Percentiles rank a stretch among this genome's conserved stretches.
phyloP scores from a whole-genome alignment of 495 filamentous ascomycete species.

The Annulohypoxylon bovei region DNA sequence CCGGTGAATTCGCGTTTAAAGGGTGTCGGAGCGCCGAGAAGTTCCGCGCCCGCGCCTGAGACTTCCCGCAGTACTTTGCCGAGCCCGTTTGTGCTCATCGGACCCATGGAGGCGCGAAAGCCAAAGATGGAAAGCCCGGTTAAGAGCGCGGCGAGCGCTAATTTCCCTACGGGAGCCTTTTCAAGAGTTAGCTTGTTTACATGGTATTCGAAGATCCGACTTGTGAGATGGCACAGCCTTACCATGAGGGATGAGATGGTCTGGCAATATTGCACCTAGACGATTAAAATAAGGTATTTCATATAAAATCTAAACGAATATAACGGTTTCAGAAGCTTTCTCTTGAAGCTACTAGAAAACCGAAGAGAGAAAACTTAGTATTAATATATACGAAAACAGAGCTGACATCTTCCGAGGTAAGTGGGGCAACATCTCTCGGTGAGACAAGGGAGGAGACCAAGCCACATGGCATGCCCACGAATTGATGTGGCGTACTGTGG shows the following conservation, averaged over 20 bases:
- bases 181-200: conserved; percentile 12
- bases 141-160: conserved; percentile 39
- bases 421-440: background rate
- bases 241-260: conserved; percentile 17
- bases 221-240: background rate
- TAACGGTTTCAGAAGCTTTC: background rate
- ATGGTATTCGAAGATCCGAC: background rate
- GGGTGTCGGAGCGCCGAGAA: conserved; percentile 37
- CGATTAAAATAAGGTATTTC: background rate
- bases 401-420: background rate
- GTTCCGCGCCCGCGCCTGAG: background rate
- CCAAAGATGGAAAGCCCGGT: conserved; percentile 39
- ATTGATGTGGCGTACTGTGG: background rate
- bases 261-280: background rate
- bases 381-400: background rate
- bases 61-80: conserved; percentile 27
- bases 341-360: background rate
- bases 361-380: background rate
- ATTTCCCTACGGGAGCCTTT: conserved; percentile 30
- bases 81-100: conserved; percentile 31
- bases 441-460: background rate
- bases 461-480: background rate
- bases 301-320: background rate
- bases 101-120: conserved; percentile 31
- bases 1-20: conserved; percentile 59